Conservation (phyloP, 768 basidiomycete species). For the Xerocomus brunneocitrinus region DNA sequence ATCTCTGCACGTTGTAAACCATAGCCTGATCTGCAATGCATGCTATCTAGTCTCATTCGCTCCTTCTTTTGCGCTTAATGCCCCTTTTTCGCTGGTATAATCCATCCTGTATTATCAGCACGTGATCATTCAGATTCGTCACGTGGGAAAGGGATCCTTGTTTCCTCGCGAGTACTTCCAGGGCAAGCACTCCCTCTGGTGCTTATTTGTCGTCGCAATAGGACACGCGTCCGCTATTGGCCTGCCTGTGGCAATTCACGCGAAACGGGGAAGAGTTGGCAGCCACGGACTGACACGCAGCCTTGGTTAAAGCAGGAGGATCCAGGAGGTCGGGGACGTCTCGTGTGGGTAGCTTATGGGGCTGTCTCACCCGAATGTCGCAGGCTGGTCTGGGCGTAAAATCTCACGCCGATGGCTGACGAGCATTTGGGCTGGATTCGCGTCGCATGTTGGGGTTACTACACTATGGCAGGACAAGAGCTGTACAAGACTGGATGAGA, state of each 20-base stretch:
- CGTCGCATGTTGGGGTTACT: conserved; percentile 8
- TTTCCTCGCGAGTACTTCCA: conserved; percentile 2
- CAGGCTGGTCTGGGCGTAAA: conserved; percentile 1
- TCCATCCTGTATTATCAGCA: conserved; percentile 1
- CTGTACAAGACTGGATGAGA: not conserved
- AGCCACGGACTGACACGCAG: not conserved
- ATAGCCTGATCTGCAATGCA: conserved; percentile 22
- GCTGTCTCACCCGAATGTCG: conserved; percentile 1
- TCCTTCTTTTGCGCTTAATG: not conserved
- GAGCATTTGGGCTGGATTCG: conserved; percentile 3
- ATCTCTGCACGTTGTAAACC: conserved; percentile 26
- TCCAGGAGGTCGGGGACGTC: conserved; percentile 5
- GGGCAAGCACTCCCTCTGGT: conserved; percentile 6
- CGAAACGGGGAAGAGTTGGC: not conserved
- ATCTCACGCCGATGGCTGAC: not conserved
- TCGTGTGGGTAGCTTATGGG: not conserved
- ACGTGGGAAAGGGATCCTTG: conserved; percentile 18
- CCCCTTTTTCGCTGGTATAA: conserved; percentile 2
- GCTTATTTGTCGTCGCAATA: not conserved
- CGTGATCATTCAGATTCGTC: conserved; percentile 20
- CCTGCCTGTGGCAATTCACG: not conserved
- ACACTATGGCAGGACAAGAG: not conserved
- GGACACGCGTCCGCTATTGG: conserved; percentile 2
- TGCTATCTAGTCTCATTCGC: conserved; percentile 13
- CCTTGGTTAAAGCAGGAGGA: not conserved